These are phyloP conservation scores for Emericellopsis terricola DNA, from an alignment of 495 filamentous ascomycete species.

Conservation along the genomic window DNA sequence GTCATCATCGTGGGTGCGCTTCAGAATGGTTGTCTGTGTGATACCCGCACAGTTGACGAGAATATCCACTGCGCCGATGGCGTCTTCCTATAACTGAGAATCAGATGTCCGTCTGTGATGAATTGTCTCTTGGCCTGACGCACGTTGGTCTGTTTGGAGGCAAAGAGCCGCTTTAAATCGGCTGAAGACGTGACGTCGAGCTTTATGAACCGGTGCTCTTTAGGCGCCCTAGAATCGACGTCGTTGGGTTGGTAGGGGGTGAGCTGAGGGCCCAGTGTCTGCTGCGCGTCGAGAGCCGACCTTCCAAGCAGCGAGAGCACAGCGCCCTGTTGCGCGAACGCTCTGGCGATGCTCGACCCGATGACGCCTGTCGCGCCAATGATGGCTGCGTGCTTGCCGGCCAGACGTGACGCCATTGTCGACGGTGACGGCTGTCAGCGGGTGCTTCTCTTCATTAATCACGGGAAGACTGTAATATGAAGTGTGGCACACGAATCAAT, in stretches of 20 bases:
- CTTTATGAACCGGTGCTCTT: slow-evolving; percentile 5
- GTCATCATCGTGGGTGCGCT: slow-evolving; percentile 17
- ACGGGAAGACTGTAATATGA: too few species aligned
- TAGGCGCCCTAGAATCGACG: slow-evolving; percentile 21
- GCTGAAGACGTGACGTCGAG: not conserved
- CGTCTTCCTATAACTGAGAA: not conserved
- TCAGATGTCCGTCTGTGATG: not conserved
- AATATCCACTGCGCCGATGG: slow-evolving; percentile 24
- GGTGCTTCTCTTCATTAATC: not conserved
- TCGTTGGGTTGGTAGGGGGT: slow-evolving; percentile 6
- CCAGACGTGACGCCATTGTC: slow-evolving; percentile 7
- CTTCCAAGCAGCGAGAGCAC: slow-evolving; percentile 37
- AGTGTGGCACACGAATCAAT: too few species aligned
- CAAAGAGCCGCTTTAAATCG: not conserved
- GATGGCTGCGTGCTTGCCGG: slow-evolving; percentile 17
- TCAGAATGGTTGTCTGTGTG: slow-evolving; percentile 37
- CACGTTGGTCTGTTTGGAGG: not conserved
- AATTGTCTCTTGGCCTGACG: too few species aligned
- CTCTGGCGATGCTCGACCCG: slow-evolving; percentile 37
- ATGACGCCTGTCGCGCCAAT: slow-evolving; percentile 19
- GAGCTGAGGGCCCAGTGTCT: slow-evolving; percentile 5
- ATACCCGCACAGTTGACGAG: slow-evolving; percentile 66
- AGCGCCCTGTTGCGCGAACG: slow-evolving; percentile 46
- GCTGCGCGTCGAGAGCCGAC: slow-evolving; percentile 11
- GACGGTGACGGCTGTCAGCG: too few species aligned